Base-by-base conservation (phyloP, 2,329 filamentous ascomycete species). In the Talaromyces rugulosus region DNA sequence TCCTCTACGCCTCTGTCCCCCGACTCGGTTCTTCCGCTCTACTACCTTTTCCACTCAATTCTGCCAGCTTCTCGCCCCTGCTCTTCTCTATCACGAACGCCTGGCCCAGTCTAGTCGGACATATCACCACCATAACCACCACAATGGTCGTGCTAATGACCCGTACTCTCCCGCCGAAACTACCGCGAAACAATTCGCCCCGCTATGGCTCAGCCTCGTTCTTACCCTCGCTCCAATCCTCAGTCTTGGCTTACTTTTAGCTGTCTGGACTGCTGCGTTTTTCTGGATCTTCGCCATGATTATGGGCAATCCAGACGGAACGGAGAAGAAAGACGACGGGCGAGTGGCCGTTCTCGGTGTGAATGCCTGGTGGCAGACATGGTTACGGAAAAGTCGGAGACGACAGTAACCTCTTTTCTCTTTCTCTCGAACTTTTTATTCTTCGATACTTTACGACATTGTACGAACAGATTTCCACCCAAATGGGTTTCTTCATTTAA, bases 201-300 rank as follows among this genome's bases (percentile, higher is more conserved):
- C 73, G 18, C 65, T 67, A 44, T 67, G 69, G 66, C 77, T 87
- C 16, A 72, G 87, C 8, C 64, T 80, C 58, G 78, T 87, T 56
- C 80, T 85, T 64, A 67, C 85, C 1, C 72, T 85, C 30, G 84
- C 84, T 3, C 84, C 85, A 1, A 68, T 87, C 44, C 72, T 87
- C 56, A 84, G 83, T 59, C 72, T 86, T 11, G 83, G 81, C 42
- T 77, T 87, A 54, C 80, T 85, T 23, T 71, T 86, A 14, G 81
- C 82, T 1, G 80, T 82, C 5, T 88, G 85, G 85, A 81, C 83
- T 0, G 80, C 84, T 0, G 85, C 83, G 1, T 82, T 79, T 23
- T 88, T 87, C 74, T 88, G 85, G 86, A 74, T 86, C 58, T 86
- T 85, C 68, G 80, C 83, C 28, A 81, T 81, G 67, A 83, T 87